Percentiles rank a stretch among this genome's conserved stretches.
Evolutionary conservation across 176 grass and related monocot genomes (phyloP).

Genomic region (Raddia guianensis): DNA sequence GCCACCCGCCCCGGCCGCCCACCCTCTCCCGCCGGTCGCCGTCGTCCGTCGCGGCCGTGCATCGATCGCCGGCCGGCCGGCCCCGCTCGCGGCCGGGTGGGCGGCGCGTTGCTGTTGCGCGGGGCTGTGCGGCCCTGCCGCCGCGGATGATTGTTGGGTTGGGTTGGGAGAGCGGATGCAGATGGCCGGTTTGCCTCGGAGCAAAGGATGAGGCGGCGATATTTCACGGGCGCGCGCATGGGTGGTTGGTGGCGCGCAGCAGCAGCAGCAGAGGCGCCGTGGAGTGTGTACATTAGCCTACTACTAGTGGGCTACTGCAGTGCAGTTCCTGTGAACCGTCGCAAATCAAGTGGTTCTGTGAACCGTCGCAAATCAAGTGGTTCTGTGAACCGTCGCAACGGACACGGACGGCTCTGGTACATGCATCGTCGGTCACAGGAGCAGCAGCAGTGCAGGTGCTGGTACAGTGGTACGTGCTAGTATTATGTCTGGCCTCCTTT

Average conservation of each 20-base stretch:
- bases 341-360: too few relatives aligned
- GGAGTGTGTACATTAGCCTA: background rate
- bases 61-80: background rate
- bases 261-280: background rate
- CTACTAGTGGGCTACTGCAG: too few relatives aligned
- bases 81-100: constrained; percentile 8
- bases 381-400: too few relatives aligned
- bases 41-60: constrained; percentile 19
- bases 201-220: background rate
- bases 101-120: background rate
- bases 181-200: background rate
- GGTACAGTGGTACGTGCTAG: background rate
- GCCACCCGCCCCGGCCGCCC: background rate
- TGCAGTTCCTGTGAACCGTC: too few relatives aligned
- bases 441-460: background rate
- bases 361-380: too few relatives aligned
- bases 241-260: background rate
- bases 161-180: too few relatives aligned
- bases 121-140: background rate
- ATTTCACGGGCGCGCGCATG: background rate
- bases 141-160: background rate
- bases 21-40: background rate
- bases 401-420: too few relatives aligned
- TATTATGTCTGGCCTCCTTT: background rate
- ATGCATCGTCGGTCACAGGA: too few relatives aligned